phyloP scores from a whole-genome alignment of 371 early-diverging fungal genomes.

The Syncephalastrum contaminatum region DNA sequence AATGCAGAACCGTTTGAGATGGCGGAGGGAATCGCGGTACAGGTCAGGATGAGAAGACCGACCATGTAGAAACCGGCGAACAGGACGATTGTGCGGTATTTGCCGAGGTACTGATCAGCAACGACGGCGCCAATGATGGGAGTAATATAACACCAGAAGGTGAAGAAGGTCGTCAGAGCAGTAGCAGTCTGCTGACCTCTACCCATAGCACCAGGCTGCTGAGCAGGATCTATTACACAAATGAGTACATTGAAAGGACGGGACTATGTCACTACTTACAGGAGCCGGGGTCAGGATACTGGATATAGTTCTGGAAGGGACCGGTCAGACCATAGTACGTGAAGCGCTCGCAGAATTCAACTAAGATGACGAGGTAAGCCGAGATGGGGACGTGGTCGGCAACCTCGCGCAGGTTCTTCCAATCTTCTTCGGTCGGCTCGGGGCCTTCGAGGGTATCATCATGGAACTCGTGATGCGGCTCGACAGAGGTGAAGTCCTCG shows the following conservation, averaged over 20 bases:
- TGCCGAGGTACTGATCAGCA: constrained; percentile 82
- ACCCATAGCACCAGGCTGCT: constrained; percentile 46
- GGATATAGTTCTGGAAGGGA: constrained; percentile 69
- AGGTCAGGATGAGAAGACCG: constrained; percentile 65
- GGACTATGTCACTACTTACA: constrained; percentile 20
- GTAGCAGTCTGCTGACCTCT: constrained; percentile 61
- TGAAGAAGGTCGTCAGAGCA: constrained; percentile 70
- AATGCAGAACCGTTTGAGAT: constrained; percentile 57
- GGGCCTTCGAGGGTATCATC: constrained; percentile 14
- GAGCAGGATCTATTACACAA: constrained; percentile 34
- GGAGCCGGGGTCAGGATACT: constrained; percentile 34
- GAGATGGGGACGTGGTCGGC: constrained; percentile 38
- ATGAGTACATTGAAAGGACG: background rate
- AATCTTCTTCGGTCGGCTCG: constrained; percentile 46
- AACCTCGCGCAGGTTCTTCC: constrained; percentile 34
- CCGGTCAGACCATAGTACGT: constrained; percentile 75
- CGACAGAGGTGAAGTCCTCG: too few relatives aligned
- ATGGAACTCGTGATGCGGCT: too few relatives aligned
- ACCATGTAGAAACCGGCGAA: constrained; percentile 65
- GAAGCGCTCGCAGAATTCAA: constrained; percentile 69
- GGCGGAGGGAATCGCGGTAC: constrained; percentile 57
- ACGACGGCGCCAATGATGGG: constrained; percentile 78
- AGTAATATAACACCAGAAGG: constrained; percentile 78
- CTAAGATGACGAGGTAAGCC: constrained; percentile 44
- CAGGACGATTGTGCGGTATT: constrained; percentile 74